Evolutionary conservation across 2,329 filamentous ascomycete genomes (phyloP), one percentile per base, ranked within the genome.

Genomic region (Pseudocercospora fuligena): DNA sequence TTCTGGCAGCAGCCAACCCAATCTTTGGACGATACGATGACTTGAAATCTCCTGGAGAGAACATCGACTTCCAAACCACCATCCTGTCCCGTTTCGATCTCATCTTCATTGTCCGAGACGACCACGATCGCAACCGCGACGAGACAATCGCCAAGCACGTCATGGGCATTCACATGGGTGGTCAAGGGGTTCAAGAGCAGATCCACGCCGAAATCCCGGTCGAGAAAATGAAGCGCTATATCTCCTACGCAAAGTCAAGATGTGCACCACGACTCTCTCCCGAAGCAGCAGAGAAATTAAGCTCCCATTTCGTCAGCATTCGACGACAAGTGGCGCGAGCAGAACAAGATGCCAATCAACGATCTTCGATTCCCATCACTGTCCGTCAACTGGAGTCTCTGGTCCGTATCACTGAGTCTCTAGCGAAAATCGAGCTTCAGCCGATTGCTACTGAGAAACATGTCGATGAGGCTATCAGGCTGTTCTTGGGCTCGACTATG

Each of bases 21-120:
- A 95, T 99, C 66, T 99, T 98, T 76, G 95, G 95, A 62, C 91
- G 95, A 27, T 99, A 99, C 81, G 95, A 99, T 78, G 95, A 99
- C 76, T 90, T 99, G 84, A 98, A 98, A 80, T 93, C 92, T 0
- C 95, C 95, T 0, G 95, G 95, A 66, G 95, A 99, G 80, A 99
- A 99, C 78, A 99, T 99, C 72, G 95, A 99, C 80, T 99, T 99
- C 81, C 95, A 99, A 77, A 99, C 95, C 0, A 99, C 95, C 3
- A 98, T 99, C 75, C 79, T 99, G 71, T 98, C 94, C 2, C 92
- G 95, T 86, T 99, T 99, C 79, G 95, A 99, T 80, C 97, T 99
- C 92, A 98, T 99, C 72, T 99, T 98, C 83, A 97, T 99, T 72
- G 94, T 99, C 69, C 92, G 92, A 73, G 95, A 99, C 78, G 93